Evolutionary conservation across 73 alveolate genomes (phyloP).

Genomic region (Paraurostyla sp.): DNA sequence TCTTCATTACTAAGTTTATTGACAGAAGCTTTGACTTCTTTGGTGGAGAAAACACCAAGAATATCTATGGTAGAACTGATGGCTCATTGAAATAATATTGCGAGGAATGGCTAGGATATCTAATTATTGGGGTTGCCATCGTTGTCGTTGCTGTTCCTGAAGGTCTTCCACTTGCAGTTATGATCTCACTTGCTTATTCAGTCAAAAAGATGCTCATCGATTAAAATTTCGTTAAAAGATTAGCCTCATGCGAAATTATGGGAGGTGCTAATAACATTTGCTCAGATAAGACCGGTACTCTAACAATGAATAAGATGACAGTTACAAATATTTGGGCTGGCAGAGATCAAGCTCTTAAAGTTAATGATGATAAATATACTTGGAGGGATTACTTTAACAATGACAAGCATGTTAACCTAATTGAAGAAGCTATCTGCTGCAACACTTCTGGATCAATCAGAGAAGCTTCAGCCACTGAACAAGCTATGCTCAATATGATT

Average conservation of each 20-base stretch:
- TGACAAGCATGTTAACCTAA: background rate
- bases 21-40: background rate
- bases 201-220: slow-evolving; percentile 82
- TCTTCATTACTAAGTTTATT: slow-evolving; percentile 56
- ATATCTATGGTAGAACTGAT: background rate
- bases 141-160: slow-evolving; percentile 90
- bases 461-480: slow-evolving; percentile 70
- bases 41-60: background rate
- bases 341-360: slow-evolving; percentile 27
- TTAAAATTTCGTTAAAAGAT: slow-evolving; percentile 78
- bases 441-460: slow-evolving; percentile 69
- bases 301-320: slow-evolving; percentile 82
- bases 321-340: slow-evolving; percentile 69
- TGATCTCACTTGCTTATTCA: slow-evolving; percentile 79
- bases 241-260: slow-evolving; percentile 93
- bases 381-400: slow-evolving; percentile 56
- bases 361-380: background rate
- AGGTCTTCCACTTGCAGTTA: slow-evolving; percentile 86
- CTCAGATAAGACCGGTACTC: slow-evolving; percentile 88
- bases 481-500: slow-evolving; percentile 67
- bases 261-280: slow-evolving; percentile 89
- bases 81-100: slow-evolving; percentile 16
- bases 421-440: slow-evolving; percentile 58
- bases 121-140: slow-evolving; percentile 80
- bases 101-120: slow-evolving; percentile 71